Evolutionary conservation across 1,139 yeast species (phyloP).

Genomic region (Nakaseomyces kungkrabaensis): DNA sequence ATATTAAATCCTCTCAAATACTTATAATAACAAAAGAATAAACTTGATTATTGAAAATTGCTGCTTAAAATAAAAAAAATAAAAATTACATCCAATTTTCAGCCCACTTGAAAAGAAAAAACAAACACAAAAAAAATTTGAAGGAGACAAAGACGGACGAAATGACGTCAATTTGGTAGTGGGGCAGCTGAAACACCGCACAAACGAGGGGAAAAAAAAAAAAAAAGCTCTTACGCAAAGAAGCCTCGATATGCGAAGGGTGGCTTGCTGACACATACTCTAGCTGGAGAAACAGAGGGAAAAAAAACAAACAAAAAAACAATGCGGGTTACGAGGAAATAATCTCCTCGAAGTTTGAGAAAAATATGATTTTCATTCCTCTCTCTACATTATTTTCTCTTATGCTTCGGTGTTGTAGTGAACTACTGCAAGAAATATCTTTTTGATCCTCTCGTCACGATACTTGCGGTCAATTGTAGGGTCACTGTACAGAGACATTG

Average conservation of each 20-base stretch:
- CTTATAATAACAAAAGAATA: neutral
- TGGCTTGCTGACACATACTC: too few species aligned
- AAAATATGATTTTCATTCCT: too few species aligned
- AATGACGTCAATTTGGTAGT: neutral
- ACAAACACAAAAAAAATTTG: neutral
- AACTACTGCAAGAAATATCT: slow-evolving; percentile 1
- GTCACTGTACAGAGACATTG: slow-evolving; percentile 18
- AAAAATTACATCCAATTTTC: neutral
- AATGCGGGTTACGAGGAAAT: too few species aligned
- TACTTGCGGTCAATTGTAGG: slow-evolving; percentile 6
- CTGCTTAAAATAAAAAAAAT: neutral
- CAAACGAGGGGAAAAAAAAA: neutral
- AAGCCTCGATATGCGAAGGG: too few species aligned
- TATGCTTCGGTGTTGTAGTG: neutral
- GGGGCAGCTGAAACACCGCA: neutral
- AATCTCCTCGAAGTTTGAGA: too few species aligned
- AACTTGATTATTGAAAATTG: neutral
- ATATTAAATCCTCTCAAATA: neutral
- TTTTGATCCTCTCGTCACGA: slow-evolving; percentile 4
- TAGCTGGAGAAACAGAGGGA: too few species aligned
- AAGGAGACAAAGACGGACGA: neutral
- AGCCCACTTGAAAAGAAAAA: neutral
- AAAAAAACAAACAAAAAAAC: too few species aligned
- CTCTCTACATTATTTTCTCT: neutral
- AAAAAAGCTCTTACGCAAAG: too few species aligned